Percentiles rank a stretch among this genome's conserved stretches.
phyloP scores from a whole-genome alignment of 1,284 basidiomycete genomes.

The Ustilago curta region DNA sequence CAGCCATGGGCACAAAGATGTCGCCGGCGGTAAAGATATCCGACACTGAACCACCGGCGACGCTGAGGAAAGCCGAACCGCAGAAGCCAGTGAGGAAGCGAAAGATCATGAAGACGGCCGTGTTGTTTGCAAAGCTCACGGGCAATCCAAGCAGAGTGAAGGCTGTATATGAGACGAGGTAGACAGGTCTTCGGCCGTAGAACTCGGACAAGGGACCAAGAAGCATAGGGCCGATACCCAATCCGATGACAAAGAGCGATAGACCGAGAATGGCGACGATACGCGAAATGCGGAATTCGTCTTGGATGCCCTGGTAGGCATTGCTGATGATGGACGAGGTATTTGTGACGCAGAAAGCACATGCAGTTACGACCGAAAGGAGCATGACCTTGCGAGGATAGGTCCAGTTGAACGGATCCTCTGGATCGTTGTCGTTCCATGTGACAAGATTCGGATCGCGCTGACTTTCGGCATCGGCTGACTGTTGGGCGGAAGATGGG shows the following conservation, averaged over 20 bases:
- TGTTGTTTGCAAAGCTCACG: conserved; percentile 64
- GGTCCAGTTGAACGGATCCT: conserved; percentile 54
- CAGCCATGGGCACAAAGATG: conserved; percentile 65
- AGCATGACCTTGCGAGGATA: conserved; percentile 32
- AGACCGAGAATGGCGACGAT: conserved; percentile 80
- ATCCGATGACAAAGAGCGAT: conserved; percentile 76
- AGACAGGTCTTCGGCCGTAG: conserved; percentile 71
- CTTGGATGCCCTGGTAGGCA: conserved; percentile 69
- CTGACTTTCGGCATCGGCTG: not conserved
- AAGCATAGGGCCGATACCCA: conserved; percentile 58
- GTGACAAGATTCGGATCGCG: conserved; percentile 45
- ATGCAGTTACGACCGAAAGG: conserved; percentile 37
- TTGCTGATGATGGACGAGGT: conserved; percentile 54
- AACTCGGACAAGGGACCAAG: conserved; percentile 75
- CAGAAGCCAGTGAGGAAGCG: conserved; percentile 65
- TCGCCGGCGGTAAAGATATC: conserved; percentile 64
- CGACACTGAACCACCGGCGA: conserved; percentile 55
- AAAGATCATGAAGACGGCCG: conserved; percentile 63
- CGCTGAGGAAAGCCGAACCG: conserved; percentile 64
- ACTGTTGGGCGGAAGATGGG: not conserved
- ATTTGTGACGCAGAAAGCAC: conserved; percentile 55
- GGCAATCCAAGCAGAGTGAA: conserved; percentile 53
- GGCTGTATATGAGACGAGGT: conserved; percentile 51
- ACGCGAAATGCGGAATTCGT: conserved; percentile 75
- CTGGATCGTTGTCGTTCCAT: conserved; percentile 41